Evolutionary conservation across 345 rosid species (phyloP), one percentile per base, ranked within the genome.

Genomic region (Boechera stricta): DNA sequence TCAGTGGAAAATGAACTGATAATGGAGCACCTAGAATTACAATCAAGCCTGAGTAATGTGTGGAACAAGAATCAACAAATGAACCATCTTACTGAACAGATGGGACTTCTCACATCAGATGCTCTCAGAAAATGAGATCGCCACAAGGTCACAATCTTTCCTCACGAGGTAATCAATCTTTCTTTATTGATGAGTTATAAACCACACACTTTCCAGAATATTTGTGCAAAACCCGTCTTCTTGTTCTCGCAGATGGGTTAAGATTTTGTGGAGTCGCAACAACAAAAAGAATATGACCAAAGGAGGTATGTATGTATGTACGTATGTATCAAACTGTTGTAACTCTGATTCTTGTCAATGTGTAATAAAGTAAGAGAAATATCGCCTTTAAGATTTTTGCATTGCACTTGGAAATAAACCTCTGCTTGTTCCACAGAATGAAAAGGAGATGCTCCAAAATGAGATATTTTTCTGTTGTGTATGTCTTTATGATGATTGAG

Each of bases 71-170:
- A 75, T 65, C 87, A 78, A 10, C 85, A 83, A 71, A 73, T 89
- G 91, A 82, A 87, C 73, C 76, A 86, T 85, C 88, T 91, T 24
- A 82, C 93, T 24, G 87, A 84, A 77, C 95, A 91, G 84, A 91
- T 91, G 95, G 92, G 85, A 51, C 89, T 87, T 67, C 93, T 91
- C 48, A 28, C 86, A 47, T 83, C 97, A 10, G 82, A 85, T 6
- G 47, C 73, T 38, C 31, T 57, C 45, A 78, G 52, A 33, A 75
- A 56, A 6, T 90, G 88, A 84, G 45, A 45, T 45, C 24, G 5
- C 59, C 59, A 47, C 65, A 2, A n/a, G 18, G 15, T 64, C 71
- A 44, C 44, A 16, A 44, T 16, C 47, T 75, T 64, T 54, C 65
- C 53, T n/a, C 42, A 21, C 6, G 29, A 42, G 80, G 66, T 63